Base-by-base conservation (phyloP, 129 eudicot species). In the Pseudognaphalium luteoalbum region DNA sequence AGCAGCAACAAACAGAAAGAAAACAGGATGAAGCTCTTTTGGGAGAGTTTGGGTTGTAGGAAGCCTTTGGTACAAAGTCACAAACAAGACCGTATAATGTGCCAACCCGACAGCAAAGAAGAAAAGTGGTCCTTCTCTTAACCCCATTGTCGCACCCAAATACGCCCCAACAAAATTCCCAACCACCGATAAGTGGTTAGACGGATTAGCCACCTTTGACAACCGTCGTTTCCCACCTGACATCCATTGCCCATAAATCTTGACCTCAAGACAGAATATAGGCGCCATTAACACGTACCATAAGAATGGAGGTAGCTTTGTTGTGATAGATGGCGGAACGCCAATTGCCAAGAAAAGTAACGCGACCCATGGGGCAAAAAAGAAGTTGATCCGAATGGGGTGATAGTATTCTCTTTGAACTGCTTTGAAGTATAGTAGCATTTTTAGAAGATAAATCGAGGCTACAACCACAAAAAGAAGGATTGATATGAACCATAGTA, bases 161-260 rank as follows among this genome's bases (percentile, higher is more conserved):
- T 87, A 73, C n/a, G 96, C 89, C 10, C 96, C 96, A 15, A 87
- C 96, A 62, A 89, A 89, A 66, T 89, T 89, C 35, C 96, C 96
- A 22, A 89, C 86, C 39, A 89, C 68, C 1, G 92, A 85, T 17
- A 89, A 84, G 70, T 89, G 90, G 59, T 87, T 89, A 4, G 88
- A 80, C 0, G 67, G 37, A 61, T 61, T 61, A 4, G 20, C 67
- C 33, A 61, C 67, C 67, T 61, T 61, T 61, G 67, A 87, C 35
- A 89, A 89, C 78, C 91, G 76, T 59, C 96, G 32, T 51, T 87
- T 86, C 29, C 96, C 92, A 35, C 92, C 96, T 0, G 96, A 89
- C 96, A 89, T 89, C 96, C 96, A 90, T 66, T 90, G 96, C 16
- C 96, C 96, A 73, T 90, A 90, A 58, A 90, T 87, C 78, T 90